Percentiles rank a stretch among this genome's conserved stretches.
phyloP scores from a whole-genome alignment of 495 filamentous ascomycete genomes.

The Penicillium steckii region DNA sequence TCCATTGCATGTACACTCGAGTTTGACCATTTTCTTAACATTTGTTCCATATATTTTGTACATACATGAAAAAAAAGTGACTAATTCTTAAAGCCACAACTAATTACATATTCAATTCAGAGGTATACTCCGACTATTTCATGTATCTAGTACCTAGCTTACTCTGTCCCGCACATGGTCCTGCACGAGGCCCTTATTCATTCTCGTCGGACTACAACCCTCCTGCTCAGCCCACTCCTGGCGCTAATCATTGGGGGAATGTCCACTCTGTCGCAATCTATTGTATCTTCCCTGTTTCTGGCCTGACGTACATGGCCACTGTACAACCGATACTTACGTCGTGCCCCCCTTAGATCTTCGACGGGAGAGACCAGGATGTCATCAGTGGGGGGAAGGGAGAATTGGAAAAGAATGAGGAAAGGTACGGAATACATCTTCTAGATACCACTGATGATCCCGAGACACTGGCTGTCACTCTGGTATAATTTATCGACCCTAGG shows the following conservation, averaged over 20 bases:
- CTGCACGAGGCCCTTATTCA: too few species aligned
- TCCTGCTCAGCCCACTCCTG: slow-evolving; percentile 1
- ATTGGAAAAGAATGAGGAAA: background rate
- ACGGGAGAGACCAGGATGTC: slow-evolving; percentile 4
- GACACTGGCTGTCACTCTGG: too few species aligned
- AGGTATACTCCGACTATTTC: too few species aligned
- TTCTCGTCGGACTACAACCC: background rate
- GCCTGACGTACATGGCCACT: slow-evolving; percentile 13
- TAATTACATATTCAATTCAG: too few species aligned
- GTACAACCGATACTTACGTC: background rate
- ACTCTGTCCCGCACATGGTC: too few species aligned
- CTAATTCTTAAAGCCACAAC: too few species aligned
- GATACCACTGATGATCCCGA: background rate
- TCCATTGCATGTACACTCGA: too few species aligned
- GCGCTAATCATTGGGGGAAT: background rate
- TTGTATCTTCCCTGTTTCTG: slow-evolving; percentile 23
- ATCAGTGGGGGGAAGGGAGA: background rate
- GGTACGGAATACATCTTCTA: background rate
- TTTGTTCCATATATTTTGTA: background rate
- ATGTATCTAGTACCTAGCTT: too few species aligned
- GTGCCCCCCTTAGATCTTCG: background rate
- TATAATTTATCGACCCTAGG: too few species aligned
- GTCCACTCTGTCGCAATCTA: slow-evolving; percentile 8
- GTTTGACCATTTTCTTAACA: background rate
- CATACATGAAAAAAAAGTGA: too few species aligned